Evolutionary conservation across 805 yeast species (phyloP), one percentile per base, ranked within the genome.

Genomic region (Suhomyces pyralidae): DNA sequence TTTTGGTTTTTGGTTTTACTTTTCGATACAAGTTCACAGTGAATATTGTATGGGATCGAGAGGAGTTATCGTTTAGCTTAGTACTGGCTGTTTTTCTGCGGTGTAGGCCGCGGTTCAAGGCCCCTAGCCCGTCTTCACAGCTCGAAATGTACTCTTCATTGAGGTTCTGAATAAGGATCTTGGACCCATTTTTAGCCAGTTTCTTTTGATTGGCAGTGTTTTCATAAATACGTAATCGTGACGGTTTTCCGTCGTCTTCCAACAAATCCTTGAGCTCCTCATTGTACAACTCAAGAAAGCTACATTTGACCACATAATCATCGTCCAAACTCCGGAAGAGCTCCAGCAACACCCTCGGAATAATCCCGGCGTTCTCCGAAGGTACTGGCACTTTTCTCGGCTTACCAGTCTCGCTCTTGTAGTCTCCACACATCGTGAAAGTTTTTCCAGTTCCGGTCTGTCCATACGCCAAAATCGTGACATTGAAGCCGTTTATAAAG

Each of bases 371-470:
- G 45, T 73, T 71, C 25, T 62, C 61, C 32, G 51, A 53, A 8
- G 58, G 46, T 7, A 20, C 26, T 4, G 15, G 25, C 0, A 25
- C 3, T 2, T 17, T 19, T 8, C 12, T 17, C 0, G 40, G 12
- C 4, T 14, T 32, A 7, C 30, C 32, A 19, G 12, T 7, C 17
- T 14, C 43, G n/a, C 10, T 24, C 15, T 15, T 45, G 7, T 45
- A 32, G 40, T 45, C 48, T 7, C 86, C 85, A 64, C 81, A 82
- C 94, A 82, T 82, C 1, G 86, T 81, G 63, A 83, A 84, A 0
- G 97, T 90, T 61, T 90, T 90, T 24, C 96, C 96, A 0, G 96
- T 88, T 1, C 96, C 94, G 0, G 96, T 90, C 78, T 90, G 96
- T 20, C 86, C 86, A 62, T 82, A 82, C 0, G 94, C 96, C 58